Conservation (phyloP, 225 moss, liverwort and hornwort species). For the Pseudisothecium myosuroides region DNA sequence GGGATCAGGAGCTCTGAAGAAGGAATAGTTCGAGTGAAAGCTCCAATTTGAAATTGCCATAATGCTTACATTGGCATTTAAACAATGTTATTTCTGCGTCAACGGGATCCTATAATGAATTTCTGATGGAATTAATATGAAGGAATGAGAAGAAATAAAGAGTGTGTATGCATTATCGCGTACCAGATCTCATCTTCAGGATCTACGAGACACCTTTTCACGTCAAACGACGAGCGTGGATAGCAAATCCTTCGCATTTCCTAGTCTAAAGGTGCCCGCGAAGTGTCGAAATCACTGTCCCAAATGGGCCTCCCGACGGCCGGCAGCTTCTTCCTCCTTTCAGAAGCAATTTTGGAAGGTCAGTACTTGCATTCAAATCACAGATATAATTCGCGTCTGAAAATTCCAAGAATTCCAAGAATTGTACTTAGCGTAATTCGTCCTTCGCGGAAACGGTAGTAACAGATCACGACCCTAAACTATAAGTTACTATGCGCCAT, state of each 20-base stretch:
- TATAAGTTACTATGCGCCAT: not conserved
- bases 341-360: slow-evolving; percentile 2
- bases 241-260: slow-evolving; percentile 38
- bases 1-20: not conserved
- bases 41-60: not conserved
- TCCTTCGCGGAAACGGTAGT: not conserved
- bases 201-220: slow-evolving; percentile 12
- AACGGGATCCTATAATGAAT: not conserved
- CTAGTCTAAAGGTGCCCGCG: not conserved
- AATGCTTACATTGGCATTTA: not conserved
- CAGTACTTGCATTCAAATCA: slow-evolving; percentile 1
- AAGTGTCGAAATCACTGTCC: slow-evolving; percentile 10
- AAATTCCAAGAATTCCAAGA: not conserved
- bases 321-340: slow-evolving; percentile 22
- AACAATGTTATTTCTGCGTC: not conserved
- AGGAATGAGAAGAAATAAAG: not conserved
- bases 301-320: not conserved
- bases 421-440: not conserved
- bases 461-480: not conserved
- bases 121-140: not conserved
- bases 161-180: not conserved
- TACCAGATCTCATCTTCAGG: slow-evolving; percentile 54
- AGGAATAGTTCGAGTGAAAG: not conserved
- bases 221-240: slow-evolving; percentile 26
- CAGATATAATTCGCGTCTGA: not conserved